These are phyloP conservation scores for Microthyrium microscopicum DNA, from an alignment of 2,329 filamentous ascomycete genomes.

Conservation along the genomic window DNA sequence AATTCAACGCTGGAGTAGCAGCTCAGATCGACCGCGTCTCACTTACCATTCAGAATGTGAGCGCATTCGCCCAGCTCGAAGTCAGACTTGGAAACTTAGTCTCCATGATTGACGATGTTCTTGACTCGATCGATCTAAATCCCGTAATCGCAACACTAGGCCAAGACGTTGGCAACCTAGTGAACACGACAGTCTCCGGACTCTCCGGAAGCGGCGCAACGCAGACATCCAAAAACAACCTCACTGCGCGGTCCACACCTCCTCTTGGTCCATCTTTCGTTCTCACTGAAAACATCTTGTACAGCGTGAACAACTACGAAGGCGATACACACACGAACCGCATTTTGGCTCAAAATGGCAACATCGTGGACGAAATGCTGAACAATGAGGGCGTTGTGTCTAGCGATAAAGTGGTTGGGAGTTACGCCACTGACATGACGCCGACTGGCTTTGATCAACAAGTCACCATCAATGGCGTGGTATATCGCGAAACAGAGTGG, in stretches of 20 bases:
- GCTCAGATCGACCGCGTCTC: constrained; percentile 39
- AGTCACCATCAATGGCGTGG: constrained; percentile 22
- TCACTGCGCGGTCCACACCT: no score
- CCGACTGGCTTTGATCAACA: constrained; percentile 36
- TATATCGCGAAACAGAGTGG: constrained; percentile 36
- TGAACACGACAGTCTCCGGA: constrained; percentile 24
- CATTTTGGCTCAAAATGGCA: constrained; percentile 37
- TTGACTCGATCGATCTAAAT: constrained; percentile 43
- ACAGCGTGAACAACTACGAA: constrained; percentile 42
- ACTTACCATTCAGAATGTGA: constrained; percentile 42
- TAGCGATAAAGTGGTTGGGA: constrained; percentile 28
- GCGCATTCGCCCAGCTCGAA: constrained; percentile 41
- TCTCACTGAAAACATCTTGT: no score
- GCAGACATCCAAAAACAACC: no score
- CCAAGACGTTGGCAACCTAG: constrained; percentile 30
- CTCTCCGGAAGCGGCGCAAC: no score
- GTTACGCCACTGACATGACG: constrained; percentile 34
- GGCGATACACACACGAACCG: constrained; percentile 38
- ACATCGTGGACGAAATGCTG: constrained; percentile 35
- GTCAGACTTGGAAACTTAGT: constrained; percentile 44
- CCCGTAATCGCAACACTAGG: constrained; percentile 40
- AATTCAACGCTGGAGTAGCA: constrained; percentile 45
- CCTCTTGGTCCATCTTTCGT: no score
- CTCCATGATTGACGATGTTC: constrained; percentile 40
- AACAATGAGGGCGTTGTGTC: constrained; percentile 36